Conservation (phyloP, 805 yeast genomes). For the Nakazawaea wickerhamii region DNA sequence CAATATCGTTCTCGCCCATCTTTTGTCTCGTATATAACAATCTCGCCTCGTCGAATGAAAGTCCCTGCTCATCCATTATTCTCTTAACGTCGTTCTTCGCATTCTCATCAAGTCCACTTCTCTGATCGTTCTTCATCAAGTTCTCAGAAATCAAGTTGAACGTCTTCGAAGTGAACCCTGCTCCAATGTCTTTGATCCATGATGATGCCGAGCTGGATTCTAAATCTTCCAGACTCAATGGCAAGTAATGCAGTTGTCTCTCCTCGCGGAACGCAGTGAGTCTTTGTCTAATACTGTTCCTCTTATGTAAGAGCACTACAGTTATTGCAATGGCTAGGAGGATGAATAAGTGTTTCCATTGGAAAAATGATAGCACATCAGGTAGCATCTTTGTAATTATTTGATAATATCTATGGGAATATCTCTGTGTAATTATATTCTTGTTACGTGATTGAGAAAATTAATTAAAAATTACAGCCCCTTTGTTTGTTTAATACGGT, state of each 20-base stretch:
- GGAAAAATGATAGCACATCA: background rate
- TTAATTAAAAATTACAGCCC: too few species aligned
- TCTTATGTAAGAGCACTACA: constrained; percentile 4
- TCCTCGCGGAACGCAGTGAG: background rate
- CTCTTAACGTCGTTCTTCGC: constrained; percentile 46
- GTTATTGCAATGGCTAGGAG: background rate
- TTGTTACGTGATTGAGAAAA: too few species aligned
- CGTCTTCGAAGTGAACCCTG: constrained; percentile 53
- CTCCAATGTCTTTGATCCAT: constrained; percentile 42
- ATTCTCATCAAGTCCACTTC: constrained; percentile 55
- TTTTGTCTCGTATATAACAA: constrained; percentile 38
- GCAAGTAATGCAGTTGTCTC: constrained; percentile 8
- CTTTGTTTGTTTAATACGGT: too few species aligned
- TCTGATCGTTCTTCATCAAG: constrained; percentile 40
- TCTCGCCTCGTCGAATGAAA: constrained; percentile 70
- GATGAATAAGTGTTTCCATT: constrained; percentile 1
- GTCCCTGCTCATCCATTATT: constrained; percentile 46
- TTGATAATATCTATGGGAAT: background rate
- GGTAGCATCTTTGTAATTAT: background rate
- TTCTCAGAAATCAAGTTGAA: constrained; percentile 49
- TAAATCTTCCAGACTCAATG: constrained; percentile 11
- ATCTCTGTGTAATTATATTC: too few species aligned
- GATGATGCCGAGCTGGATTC: constrained; percentile 10
- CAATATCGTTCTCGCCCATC: constrained; percentile 46
- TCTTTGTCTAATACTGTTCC: constrained; percentile 2